phyloP scores from a whole-genome alignment of 2,329 filamentous ascomycete genomes.

The Ceratocystis papillata region DNA sequence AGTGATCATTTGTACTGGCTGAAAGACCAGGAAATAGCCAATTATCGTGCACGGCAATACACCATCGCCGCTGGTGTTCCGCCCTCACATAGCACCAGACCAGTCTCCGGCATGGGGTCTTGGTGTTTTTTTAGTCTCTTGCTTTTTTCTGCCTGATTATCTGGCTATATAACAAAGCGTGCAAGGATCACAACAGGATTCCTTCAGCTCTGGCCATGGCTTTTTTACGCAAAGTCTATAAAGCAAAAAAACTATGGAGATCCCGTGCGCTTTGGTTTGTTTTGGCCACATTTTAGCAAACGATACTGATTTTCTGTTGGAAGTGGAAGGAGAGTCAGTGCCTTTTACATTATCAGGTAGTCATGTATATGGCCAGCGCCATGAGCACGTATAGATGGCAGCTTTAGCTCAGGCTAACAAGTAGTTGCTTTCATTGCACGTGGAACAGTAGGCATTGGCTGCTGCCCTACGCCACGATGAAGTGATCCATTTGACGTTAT shows the following conservation, averaged over 20 bases:
- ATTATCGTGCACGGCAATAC: background rate
- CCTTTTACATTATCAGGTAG: background rate
- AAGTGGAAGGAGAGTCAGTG: background rate
- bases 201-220: conserved; percentile 7
- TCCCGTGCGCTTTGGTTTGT: background rate
- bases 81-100: background rate
- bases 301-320: background rate
- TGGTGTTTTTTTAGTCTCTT: background rate
- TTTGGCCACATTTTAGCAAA: background rate
- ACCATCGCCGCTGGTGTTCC: background rate
- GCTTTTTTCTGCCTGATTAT: background rate
- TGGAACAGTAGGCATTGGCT: too few relatives aligned
- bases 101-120: background rate
- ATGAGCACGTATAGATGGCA: too few relatives aligned
- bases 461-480: too few relatives aligned
- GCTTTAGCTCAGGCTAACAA: too few relatives aligned
- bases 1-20: background rate
- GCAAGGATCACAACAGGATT: conserved; percentile 3
- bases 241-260: background rate
- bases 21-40: background rate
- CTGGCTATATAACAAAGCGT: background rate
- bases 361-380: too few relatives aligned
- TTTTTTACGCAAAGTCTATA: conserved; percentile 4
- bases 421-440: too few relatives aligned
- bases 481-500: background rate